A percentile compares a stretch with the other conserved stretches of the same genome.
Conservation (phyloP, 2,329 filamentous ascomycete genomes). For the Hypocreales sp. region DNA sequence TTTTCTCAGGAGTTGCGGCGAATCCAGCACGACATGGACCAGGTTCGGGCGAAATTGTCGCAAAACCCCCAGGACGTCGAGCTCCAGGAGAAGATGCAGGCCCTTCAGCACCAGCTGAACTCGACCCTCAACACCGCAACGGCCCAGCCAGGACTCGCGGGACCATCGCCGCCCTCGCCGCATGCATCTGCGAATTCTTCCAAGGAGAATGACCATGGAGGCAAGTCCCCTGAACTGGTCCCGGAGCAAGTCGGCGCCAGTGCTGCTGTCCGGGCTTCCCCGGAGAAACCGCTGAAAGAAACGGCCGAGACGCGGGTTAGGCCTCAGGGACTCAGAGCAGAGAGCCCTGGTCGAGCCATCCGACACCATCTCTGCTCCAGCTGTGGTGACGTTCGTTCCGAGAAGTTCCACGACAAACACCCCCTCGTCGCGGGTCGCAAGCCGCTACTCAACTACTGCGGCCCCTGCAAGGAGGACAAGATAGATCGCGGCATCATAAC, state of each 20-base stretch:
- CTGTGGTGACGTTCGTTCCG: slow-evolving; percentile 20
- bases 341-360: slow-evolving; percentile 7
- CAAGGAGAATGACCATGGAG: too few relatives aligned
- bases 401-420: slow-evolving; percentile 17
- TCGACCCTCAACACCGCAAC: slow-evolving; percentile 12
- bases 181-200: too few relatives aligned
- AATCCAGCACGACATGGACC: slow-evolving; percentile 13
- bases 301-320: too few relatives aligned
- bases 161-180: too few relatives aligned
- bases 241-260: too few relatives aligned
- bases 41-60: slow-evolving; percentile 10
- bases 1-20: slow-evolving; percentile 9
- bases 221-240: too few relatives aligned
- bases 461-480: slow-evolving; percentile 14
- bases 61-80: slow-evolving; percentile 7
- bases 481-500: slow-evolving; percentile 7
- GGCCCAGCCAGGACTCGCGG: background rate
- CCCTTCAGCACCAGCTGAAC: slow-evolving; percentile 15
- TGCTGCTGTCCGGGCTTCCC: too few relatives aligned
- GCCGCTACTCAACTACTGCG: slow-evolving; percentile 18
- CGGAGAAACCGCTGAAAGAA: too few relatives aligned
- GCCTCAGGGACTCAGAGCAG: slow-evolving; percentile 5
- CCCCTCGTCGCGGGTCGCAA: slow-evolving; percentile 10
- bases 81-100: slow-evolving; percentile 10
- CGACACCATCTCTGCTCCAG: slow-evolving; percentile 18